phyloP scores from a whole-genome alignment of 1,284 basidiomycete genomes.

The Ustilago cynodontis region DNA sequence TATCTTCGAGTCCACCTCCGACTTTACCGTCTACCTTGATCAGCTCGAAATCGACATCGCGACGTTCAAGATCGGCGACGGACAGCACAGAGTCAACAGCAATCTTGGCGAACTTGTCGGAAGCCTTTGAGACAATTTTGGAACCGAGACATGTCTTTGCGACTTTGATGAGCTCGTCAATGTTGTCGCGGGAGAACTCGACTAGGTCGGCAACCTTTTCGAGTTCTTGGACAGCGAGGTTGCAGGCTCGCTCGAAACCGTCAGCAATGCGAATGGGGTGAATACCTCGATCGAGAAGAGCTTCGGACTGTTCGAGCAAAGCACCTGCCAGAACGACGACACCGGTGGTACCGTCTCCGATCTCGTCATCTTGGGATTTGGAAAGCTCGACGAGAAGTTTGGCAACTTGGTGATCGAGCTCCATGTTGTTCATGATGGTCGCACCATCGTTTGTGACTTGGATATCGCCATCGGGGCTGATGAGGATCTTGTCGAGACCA shows the following conservation, averaged over 20 bases:
- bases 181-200: conserved; percentile 84
- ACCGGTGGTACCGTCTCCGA: conserved; percentile 98
- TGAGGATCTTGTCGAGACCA: conserved; percentile 98
- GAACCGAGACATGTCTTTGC: conserved; percentile 95
- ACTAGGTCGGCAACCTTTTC: conserved; percentile 93
- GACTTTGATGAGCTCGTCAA: conserved; percentile 80
- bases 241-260: conserved; percentile 94
- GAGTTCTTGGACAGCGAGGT: conserved; percentile 87
- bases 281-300: conserved; percentile 93
- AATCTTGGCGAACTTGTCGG: conserved; percentile 94
- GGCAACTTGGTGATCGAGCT: conserved; percentile 98
- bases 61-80: conserved; percentile 93
- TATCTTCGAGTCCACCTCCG: conserved; percentile 95
- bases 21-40: conserved; percentile 99
- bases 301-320: conserved; percentile 84
- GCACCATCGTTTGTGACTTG: conserved; percentile 99
- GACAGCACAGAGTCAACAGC: conserved; percentile 95
- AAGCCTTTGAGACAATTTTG: conserved; percentile 98
- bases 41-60: conserved; percentile 96
- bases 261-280: conserved; percentile 99
- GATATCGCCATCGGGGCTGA: conserved; percentile 97
- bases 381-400: conserved; percentile 96
- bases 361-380: conserved; percentile 98
- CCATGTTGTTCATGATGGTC: conserved; percentile 69
- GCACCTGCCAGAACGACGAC: conserved; percentile 98